Evolutionary conservation across 768 basidiomycete species (phyloP).

Genomic region (Hygrocybe coccinea): DNA sequence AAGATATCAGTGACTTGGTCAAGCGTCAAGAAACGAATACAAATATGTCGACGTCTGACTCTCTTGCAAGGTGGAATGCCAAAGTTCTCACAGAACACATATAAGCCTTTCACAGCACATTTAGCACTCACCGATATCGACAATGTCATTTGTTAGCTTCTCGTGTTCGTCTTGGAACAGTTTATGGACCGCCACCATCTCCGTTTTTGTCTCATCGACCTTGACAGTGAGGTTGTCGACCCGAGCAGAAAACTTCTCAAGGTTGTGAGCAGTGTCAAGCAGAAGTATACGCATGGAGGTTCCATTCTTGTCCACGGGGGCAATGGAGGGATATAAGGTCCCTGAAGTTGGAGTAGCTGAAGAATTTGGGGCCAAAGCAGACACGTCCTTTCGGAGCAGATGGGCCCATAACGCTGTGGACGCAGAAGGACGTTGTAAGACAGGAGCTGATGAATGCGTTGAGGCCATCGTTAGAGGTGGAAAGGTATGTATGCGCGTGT

Average conservation of each 20-base stretch:
- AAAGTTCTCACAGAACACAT: conserved; percentile 9
- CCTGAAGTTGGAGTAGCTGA: conserved; percentile 16
- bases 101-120: conserved; percentile 12
- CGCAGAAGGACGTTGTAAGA: conserved; percentile 27
- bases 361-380: conserved; percentile 5
- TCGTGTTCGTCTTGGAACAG: conserved; percentile 61
- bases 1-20: conserved; percentile 3
- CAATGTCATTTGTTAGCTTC: conserved; percentile 43
- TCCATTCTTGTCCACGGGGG: conserved; percentile 58
- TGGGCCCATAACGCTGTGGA: conserved; percentile 53
- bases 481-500: no score
- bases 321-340: conserved; percentile 30
- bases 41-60: not conserved
- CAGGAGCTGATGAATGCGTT: not conserved
- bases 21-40: conserved; percentile 6
- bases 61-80: no score
- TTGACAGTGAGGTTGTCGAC: conserved; percentile 48
- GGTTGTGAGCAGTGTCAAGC: conserved; percentile 66
- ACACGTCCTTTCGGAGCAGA: conserved; percentile 44
- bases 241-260: conserved; percentile 60
- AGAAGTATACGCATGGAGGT: conserved; percentile 69
- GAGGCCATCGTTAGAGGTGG: not conserved
- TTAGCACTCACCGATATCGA: conserved; percentile 47
- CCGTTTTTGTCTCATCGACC: conserved; percentile 49
- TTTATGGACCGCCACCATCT: conserved; percentile 49